Conservation (phyloP, 2,329 filamentous ascomycete species). For the Xylaria sp. region DNA sequence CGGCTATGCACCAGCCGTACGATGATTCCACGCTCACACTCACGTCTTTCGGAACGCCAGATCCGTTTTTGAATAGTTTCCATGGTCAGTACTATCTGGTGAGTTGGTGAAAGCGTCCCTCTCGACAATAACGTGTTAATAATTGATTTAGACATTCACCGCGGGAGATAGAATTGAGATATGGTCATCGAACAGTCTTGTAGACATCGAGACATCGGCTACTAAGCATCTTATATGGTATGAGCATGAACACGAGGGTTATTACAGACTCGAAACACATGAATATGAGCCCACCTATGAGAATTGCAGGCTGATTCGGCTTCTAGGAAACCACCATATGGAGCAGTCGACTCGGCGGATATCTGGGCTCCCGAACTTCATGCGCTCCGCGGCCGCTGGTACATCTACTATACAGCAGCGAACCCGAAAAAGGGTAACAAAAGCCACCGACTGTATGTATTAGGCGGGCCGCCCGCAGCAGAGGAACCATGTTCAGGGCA, state of each 20-base stretch:
- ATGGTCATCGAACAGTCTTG: constrained; percentile 46
- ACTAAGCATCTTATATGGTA: constrained; percentile 48
- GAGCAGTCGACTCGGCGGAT: constrained; percentile 47
- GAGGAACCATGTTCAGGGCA: constrained; percentile 45
- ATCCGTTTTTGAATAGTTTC: constrained; percentile 46
- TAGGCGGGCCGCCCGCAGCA: constrained; percentile 45
- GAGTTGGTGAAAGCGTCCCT: constrained; percentile 3
- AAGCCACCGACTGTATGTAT: constrained; percentile 50
- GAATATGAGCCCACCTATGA: too few relatives aligned
- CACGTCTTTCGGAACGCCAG: constrained; percentile 47
- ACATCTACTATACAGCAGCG: constrained; percentile 50
- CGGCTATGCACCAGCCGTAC: constrained; percentile 39
- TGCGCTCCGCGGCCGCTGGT: constrained; percentile 48
- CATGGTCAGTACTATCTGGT: constrained; percentile 47
- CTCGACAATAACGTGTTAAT: constrained; percentile 20
- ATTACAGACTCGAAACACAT: not conserved
- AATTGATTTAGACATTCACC: constrained; percentile 47
- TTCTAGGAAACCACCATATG: constrained; percentile 47
- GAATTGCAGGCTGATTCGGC: constrained; percentile 2
- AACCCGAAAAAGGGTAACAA: constrained; percentile 45
- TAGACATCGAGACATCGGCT: constrained; percentile 44
- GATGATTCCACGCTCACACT: constrained; percentile 48
- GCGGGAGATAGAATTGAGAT: constrained; percentile 49
- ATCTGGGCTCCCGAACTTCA: constrained; percentile 51
- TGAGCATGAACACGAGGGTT: constrained; percentile 4